Evolutionary conservation across 495 filamentous ascomycete genomes (phyloP).

Genomic region (Trypethelium eluteriae): DNA sequence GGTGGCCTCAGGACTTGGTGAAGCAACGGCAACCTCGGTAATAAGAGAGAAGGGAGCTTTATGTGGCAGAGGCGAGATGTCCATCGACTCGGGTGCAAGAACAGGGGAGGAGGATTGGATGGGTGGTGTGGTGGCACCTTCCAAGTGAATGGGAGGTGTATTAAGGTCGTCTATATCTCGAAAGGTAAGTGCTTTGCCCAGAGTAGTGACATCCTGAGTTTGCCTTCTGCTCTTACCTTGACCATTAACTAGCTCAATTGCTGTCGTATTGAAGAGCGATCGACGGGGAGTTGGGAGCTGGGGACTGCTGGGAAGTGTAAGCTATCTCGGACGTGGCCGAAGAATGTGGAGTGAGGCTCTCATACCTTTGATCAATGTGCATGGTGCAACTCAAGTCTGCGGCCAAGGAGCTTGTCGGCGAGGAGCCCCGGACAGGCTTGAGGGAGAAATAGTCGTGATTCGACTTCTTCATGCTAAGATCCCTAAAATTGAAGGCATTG

Average conservation of each 20-base stretch:
- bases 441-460: slow-evolving; percentile 68
- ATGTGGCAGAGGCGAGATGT: slow-evolving; percentile 88
- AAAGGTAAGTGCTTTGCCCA: slow-evolving; percentile 12
- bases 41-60: slow-evolving; percentile 60
- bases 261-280: slow-evolving; percentile 79
- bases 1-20: slow-evolving; percentile 52
- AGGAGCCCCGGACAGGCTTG: slow-evolving; percentile 71
- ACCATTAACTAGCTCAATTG: slow-evolving; percentile 58
- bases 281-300: slow-evolving; percentile 85
- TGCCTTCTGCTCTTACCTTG: slow-evolving; percentile 54
- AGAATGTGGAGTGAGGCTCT: slow-evolving; percentile 24
- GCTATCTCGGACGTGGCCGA: slow-evolving; percentile 20
- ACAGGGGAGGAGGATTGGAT: slow-evolving; percentile 75
- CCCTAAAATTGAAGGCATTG: slow-evolving; percentile 64
- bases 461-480: slow-evolving; percentile 60
- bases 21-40: slow-evolving; percentile 54
- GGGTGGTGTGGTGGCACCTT: slow-evolving; percentile 74
- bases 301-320: slow-evolving; percentile 52
- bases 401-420: slow-evolving; percentile 79
- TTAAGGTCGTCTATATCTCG: slow-evolving; percentile 53
- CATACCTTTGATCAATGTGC: slow-evolving; percentile 81
- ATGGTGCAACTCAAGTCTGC: slow-evolving; percentile 96
- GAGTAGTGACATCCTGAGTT: not conserved
- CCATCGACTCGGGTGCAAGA: slow-evolving; percentile 73
- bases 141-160: slow-evolving; percentile 69